A percentile compares a stretch with the other conserved stretches of the same genome.
phyloP scores from a whole-genome alignment of 1,139 yeast genomes.

The Hyphopichia fennica region DNA sequence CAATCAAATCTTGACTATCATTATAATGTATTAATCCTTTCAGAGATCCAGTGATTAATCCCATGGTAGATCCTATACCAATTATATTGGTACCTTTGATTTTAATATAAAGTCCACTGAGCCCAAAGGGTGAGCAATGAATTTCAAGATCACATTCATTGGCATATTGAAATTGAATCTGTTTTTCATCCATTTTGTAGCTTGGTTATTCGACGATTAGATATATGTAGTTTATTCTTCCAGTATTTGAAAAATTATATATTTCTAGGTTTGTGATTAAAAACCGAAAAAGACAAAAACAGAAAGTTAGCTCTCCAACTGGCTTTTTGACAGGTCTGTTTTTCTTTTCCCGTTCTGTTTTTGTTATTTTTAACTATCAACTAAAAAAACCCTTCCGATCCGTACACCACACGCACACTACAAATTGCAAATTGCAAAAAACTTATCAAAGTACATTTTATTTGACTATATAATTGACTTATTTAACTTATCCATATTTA shows the following conservation, averaged over 20 bases:
- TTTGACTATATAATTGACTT: not conserved
- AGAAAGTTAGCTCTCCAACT: too few relatives aligned
- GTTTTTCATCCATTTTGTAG: slow-evolving; percentile 12
- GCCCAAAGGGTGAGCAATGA: slow-evolving; percentile 62
- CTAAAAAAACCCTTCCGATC: too few relatives aligned
- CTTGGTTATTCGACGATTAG: too few relatives aligned
- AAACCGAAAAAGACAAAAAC: not conserved
- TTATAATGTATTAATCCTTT: slow-evolving; percentile 54
- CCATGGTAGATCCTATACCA: slow-evolving; percentile 63
- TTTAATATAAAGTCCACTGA: slow-evolving; percentile 52
- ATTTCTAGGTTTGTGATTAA: not conserved
- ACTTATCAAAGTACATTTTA: too few relatives aligned
- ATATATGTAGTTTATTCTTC: too few relatives aligned
- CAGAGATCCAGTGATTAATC: slow-evolving; percentile 53
- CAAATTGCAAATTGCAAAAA: too few relatives aligned
- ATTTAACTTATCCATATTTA: not conserved
- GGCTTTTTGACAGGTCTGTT: too few relatives aligned
- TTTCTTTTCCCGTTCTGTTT: too few relatives aligned
- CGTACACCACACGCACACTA: too few relatives aligned
- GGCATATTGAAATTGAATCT: slow-evolving; percentile 44
- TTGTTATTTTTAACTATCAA: too few relatives aligned
- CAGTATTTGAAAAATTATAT: too few relatives aligned
- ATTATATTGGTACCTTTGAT: slow-evolving; percentile 52
- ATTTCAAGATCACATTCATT: slow-evolving; percentile 56
- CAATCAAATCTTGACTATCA: slow-evolving; percentile 46